phyloP scores from a whole-genome alignment of 116 monocot species.

The Phalaenopsis hybrid region DNA sequence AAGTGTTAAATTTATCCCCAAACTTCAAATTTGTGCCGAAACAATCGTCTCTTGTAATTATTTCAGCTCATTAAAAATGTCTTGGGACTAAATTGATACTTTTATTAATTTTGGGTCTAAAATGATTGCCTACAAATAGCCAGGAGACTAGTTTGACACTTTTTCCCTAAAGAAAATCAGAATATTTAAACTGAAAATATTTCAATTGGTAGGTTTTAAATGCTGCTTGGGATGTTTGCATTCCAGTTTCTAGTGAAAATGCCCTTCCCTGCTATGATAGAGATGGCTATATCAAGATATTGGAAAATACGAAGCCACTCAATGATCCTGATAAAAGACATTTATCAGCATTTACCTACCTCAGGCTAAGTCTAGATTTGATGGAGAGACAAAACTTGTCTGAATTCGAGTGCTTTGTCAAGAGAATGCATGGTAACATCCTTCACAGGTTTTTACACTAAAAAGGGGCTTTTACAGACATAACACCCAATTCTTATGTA shows the following conservation, averaged over 20 bases:
- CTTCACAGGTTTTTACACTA: neutral
- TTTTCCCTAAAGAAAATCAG: neutral
- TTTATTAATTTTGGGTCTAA: no score
- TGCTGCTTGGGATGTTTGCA: slow-evolving; percentile 77
- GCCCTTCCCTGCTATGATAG: slow-evolving; percentile 84
- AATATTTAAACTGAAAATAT: neutral
- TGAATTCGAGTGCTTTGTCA: slow-evolving; percentile 79
- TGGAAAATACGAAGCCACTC: slow-evolving; percentile 80
- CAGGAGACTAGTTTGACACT: neutral
- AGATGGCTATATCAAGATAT: slow-evolving; percentile 80
- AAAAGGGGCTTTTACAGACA: neutral
- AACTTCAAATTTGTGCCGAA: no score
- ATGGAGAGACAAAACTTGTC: slow-evolving; percentile 56
- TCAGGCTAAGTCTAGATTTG: slow-evolving; percentile 63
- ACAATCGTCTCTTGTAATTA: no score
- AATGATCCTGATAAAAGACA: no score
- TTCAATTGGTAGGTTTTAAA: slow-evolving; percentile 56
- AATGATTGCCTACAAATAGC: no score
- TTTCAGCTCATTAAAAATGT: no score
- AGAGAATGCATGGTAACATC: slow-evolving; percentile 81
- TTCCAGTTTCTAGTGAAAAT: slow-evolving; percentile 79
- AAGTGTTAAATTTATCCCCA: no score
- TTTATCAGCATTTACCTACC: slow-evolving; percentile 80
- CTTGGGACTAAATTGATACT: no score
- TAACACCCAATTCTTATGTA: no score